These are phyloP conservation scores for Hymenotorrendiella dingleyae DNA, from an alignment of 2,329 filamentous ascomycete genomes.

Conservation along the genomic window DNA sequence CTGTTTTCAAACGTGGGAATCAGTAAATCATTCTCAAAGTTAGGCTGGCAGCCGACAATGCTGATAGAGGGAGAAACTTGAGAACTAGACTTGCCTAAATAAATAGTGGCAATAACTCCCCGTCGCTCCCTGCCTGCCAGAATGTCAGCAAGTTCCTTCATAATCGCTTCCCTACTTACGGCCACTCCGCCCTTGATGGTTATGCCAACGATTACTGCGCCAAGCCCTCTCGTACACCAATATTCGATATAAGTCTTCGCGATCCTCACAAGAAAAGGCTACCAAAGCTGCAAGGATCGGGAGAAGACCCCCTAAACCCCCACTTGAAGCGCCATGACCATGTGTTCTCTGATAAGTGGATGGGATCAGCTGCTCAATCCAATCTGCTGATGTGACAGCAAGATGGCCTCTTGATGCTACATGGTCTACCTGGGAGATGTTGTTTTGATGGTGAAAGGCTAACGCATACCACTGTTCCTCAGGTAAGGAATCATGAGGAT, in stretches of 20 bases:
- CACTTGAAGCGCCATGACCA: not conserved
- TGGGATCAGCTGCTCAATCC: constrained; percentile 11
- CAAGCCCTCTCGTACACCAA: constrained; percentile 7
- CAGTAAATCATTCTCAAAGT: too few species aligned
- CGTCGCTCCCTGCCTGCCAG: constrained; percentile 10
- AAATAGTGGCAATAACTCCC: constrained; percentile 24
- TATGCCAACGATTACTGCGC: constrained; percentile 3
- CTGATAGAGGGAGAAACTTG: too few species aligned
- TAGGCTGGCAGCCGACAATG: too few species aligned
- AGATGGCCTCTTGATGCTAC: constrained; percentile 5
- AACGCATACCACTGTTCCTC: constrained; percentile 18
- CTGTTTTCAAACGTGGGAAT: too few species aligned
- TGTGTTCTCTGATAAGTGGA: constrained; percentile 3
- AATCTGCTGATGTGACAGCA: constrained; percentile 4
- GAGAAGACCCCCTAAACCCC: constrained; percentile 9
- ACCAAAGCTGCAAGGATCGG: constrained; percentile 10
- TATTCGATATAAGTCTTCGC: not conserved
- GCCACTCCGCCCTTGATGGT: constrained; percentile 1
- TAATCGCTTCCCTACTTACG: too few species aligned
- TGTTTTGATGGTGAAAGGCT: constrained; percentile 10
- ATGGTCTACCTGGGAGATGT: constrained; percentile 10
- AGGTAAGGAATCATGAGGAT: not conserved
- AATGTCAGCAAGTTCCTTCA: too few species aligned
- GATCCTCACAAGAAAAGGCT: constrained; percentile 11
- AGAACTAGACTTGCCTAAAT: too few species aligned